These are phyloP conservation scores for Irpex sp. DNA, from an alignment of 1,284 basidiomycete genomes.

Conservation along the genomic window DNA sequence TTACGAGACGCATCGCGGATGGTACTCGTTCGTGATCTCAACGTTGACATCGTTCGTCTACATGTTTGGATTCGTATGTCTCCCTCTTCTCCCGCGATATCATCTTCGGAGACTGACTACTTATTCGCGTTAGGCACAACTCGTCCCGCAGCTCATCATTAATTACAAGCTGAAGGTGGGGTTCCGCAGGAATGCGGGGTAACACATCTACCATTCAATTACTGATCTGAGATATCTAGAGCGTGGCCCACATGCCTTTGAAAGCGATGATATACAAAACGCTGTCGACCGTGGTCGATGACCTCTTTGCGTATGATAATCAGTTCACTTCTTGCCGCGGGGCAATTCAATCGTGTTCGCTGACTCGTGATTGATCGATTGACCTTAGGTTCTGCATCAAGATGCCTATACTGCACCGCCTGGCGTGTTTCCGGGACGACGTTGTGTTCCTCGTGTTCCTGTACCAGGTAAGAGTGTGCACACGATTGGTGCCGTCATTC, in stretches of 20 bases:
- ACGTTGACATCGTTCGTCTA: conserved; percentile 88
- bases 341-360: conserved; percentile 7
- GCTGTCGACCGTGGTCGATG: conserved; percentile 86
- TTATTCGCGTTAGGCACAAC: conserved; percentile 60
- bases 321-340: not conserved
- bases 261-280: conserved; percentile 98
- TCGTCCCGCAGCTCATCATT: conserved; percentile 90
- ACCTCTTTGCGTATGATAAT: conserved; percentile 77
- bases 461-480: conserved; percentile 61
- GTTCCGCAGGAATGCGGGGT: conserved; percentile 2
- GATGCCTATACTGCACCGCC: conserved; percentile 91
- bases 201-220: conserved; percentile 5
- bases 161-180: conserved; percentile 92
- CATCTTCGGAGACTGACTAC: conserved; percentile 15
- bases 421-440: conserved; percentile 91
- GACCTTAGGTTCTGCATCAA: conserved; percentile 82
- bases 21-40: conserved; percentile 94
- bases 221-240: conserved; percentile 32
- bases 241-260: conserved; percentile 92
- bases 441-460: conserved; percentile 85
- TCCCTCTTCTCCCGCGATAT: conserved; percentile 4
- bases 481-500: conserved; percentile 1
- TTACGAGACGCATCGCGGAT: conserved; percentile 88
- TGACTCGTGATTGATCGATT: conserved; percentile 11
- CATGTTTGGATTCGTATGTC: conserved; percentile 93